Evolutionary conservation across 2,329 filamentous ascomycete genomes (phyloP).

Genomic region (Hymenotorrendiella dingleyae): DNA sequence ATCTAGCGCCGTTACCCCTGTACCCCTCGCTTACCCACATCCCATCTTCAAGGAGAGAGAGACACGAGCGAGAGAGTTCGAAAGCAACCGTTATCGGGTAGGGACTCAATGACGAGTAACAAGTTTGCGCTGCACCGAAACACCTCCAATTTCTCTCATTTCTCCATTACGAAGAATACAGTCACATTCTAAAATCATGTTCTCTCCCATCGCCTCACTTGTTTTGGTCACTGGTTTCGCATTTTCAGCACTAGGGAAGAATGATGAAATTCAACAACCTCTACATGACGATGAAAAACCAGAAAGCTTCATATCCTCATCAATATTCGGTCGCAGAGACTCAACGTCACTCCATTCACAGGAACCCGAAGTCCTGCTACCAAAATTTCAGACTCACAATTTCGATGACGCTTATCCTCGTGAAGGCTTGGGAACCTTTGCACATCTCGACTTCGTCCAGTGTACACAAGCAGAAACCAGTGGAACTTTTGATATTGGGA

Average conservation of each 20-base stretch:
- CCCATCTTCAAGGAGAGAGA: no score
- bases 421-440: constrained; percentile 22
- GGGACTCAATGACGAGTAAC: no score
- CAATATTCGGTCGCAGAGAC: constrained; percentile 12
- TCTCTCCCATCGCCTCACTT: background rate
- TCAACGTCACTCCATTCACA: background rate
- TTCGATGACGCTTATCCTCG: constrained; percentile 10
- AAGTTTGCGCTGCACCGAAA: no score
- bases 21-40: no score
- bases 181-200: no score
- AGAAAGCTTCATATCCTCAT: constrained; percentile 12
- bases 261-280: background rate
- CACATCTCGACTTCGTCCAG: constrained; percentile 24
- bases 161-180: no score
- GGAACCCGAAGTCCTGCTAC: constrained; percentile 16
- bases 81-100: no score
- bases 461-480: constrained; percentile 21
- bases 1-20: no score
- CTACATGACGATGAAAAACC: background rate
- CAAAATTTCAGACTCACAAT: constrained; percentile 14
- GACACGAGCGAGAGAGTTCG: no score
- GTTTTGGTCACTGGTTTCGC: background rate
- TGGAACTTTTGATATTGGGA: constrained; percentile 28
- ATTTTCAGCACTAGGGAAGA: background rate
- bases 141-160: no score